A percentile compares a stretch with the other conserved stretches of the same genome.
Conservation (phyloP, 805 yeast species). For the Vanderwaltozyma yarrowii region DNA sequence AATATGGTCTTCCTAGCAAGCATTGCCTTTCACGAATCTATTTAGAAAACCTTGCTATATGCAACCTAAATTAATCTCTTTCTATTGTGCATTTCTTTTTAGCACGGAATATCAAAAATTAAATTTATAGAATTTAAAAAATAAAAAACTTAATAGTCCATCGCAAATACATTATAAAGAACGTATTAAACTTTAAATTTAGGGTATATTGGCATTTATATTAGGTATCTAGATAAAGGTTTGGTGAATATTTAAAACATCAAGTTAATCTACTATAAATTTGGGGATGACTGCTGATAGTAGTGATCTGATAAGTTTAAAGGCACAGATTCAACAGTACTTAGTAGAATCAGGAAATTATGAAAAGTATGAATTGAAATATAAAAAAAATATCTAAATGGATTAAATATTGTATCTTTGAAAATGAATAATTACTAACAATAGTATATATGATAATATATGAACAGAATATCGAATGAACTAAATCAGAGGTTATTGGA, state of each 20-base stretch:
- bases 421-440: constrained; percentile 10
- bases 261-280: too few relatives aligned
- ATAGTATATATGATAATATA: not conserved
- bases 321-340: constrained; percentile 57
- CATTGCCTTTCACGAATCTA: not conserved
- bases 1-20: not conserved
- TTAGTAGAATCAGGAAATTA: constrained; percentile 73
- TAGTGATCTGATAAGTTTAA: constrained; percentile 21
- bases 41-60: too few relatives aligned
- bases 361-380: constrained; percentile 38
- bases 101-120: too few relatives aligned
- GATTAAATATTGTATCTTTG: too few relatives aligned
- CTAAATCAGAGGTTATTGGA: constrained; percentile 57
- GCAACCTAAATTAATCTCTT: too few relatives aligned
- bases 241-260: too few relatives aligned
- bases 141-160: not conserved
- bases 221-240: too few relatives aligned
- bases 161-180: not conserved
- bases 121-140: not conserved
- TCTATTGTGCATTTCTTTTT: too few relatives aligned
- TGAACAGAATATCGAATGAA: constrained; percentile 43
- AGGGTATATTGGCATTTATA: too few relatives aligned
- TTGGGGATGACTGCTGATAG: constrained; percentile 1
- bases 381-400: too few relatives aligned
- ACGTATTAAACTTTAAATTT: not conserved